Base-by-base conservation (phyloP, 2,329 filamentous ascomycete species). In the Colletotrichum camelliae region DNA sequence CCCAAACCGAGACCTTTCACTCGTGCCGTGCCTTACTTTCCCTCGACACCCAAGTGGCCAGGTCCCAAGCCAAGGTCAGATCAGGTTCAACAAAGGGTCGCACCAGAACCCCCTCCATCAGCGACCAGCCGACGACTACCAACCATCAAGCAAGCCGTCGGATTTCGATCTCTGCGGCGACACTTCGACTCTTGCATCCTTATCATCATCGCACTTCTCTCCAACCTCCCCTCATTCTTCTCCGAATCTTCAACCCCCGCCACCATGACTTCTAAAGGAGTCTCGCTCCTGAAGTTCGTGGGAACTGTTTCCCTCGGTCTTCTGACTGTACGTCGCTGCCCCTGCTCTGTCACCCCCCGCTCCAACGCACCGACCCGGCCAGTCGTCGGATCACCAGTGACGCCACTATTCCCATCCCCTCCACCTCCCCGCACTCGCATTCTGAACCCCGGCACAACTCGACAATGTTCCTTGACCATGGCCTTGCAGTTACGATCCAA, bases 301-400 rank as follows among this genome's bases (percentile, higher is more conserved):
- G 96, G 96, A 82, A 97, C 95, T 67, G 91, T 98, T 79, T 96
- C 94, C 80, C 90, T 98, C 74, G 96, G 96, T 78, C 90, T 98
- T 73, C 87, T 98, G 84, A 98, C 96, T 75, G 96, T 98, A 91
- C 81, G 94, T 88, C 58, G 33, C 64, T 48, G 57, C 64, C 65
- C 31, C 37, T 48, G 16, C 60, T 9, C 21, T 66, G 31, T 27
- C 39, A 10, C 27, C 48, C 35, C 43, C 43, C 43, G 43, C 43
- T 52, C 60, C 31, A 31, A 29, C n/a, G 27, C 67, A 61, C 72
- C 70, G 55, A 72, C 12, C 58, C 29, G 33, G 66, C 62, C 55
- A 21, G 58, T 43, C 57, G 24, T 65, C 35, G 39, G 64, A 52
- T 69, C 48, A 65, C 37, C 70, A 75, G 70, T 75, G 75, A 71